A percentile compares a stretch with the other conserved stretches of the same genome.
phyloP scores from a whole-genome alignment of 306 rosid species.

The Datisca glomerata region DNA sequence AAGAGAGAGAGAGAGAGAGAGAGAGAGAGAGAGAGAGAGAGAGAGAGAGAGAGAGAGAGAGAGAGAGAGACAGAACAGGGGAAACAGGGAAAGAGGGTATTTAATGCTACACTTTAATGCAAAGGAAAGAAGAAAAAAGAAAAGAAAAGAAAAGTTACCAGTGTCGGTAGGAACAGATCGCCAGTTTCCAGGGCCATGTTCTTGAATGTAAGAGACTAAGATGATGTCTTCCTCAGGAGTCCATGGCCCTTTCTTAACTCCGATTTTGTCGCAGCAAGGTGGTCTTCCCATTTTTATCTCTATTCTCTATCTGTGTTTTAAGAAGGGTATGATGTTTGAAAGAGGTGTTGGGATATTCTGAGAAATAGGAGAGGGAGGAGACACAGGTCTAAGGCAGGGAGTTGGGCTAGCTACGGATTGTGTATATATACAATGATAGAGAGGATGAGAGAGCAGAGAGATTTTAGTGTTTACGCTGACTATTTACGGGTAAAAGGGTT shows the following conservation, averaged over 20 bases:
- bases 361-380: neutral
- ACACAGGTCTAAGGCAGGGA: neutral
- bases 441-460: neutral
- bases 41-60: too few species aligned
- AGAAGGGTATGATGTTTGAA: neutral
- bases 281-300: slow-evolving; percentile 36
- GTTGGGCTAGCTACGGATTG: neutral
- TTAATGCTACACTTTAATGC: neutral
- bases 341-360: neutral
- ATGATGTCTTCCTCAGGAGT: slow-evolving; percentile 63
- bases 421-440: neutral
- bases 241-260: slow-evolving; percentile 68
- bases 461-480: neutral
- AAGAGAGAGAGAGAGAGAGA: too few species aligned
- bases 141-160: slow-evolving; percentile 16
- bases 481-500: neutral
- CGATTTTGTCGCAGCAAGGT: slow-evolving; percentile 55
- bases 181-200: slow-evolving; percentile 64
- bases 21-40: too few species aligned
- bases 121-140: neutral
- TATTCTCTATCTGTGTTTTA: neutral
- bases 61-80: neutral
- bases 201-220: slow-evolving; percentile 58
- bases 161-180: slow-evolving; percentile 51
- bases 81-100: neutral